Evolutionary conservation across 495 filamentous ascomycete genomes (phyloP).

Genomic region (Penicillium steckii): DNA sequence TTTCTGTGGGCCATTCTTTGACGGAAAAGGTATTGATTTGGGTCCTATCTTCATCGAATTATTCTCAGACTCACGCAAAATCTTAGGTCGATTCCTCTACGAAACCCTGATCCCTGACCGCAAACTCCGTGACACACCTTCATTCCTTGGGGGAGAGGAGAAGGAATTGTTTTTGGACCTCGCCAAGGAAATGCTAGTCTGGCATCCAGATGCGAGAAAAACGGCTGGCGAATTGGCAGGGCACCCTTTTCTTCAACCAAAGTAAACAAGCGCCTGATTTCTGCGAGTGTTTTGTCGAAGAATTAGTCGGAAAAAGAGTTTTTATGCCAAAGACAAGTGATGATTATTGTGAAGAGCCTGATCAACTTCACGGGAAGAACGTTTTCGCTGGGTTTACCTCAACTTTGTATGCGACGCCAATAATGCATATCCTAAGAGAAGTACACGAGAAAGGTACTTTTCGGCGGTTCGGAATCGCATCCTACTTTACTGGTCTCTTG

Average conservation of each 20-base stretch:
- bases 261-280: constrained; percentile 28
- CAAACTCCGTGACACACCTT: constrained; percentile 29
- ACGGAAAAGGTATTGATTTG: constrained; percentile 30
- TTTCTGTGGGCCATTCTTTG: constrained; percentile 42
- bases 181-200: constrained; percentile 40
- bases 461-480: too few relatives aligned
- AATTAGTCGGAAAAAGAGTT: too few relatives aligned
- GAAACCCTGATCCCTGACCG: constrained; percentile 34
- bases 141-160: constrained; percentile 37
- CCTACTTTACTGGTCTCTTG: too few relatives aligned
- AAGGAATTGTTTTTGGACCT: constrained; percentile 43
- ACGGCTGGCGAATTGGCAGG: constrained; percentile 34
- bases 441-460: too few relatives aligned
- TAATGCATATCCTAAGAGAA: too few relatives aligned
- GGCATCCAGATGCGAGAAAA: constrained; percentile 34
- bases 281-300: constrained; percentile 17
- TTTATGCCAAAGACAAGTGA: too few relatives aligned
- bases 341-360: too few relatives aligned
- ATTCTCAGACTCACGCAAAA: constrained; percentile 28
- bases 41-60: constrained; percentile 18
- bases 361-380: too few relatives aligned
- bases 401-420: too few relatives aligned
- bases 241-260: constrained; percentile 39
- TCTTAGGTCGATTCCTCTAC: constrained; percentile 35
- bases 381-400: too few relatives aligned